Conservation (phyloP, 2,329 filamentous ascomycete genomes). For the Lasiodiplodia gonubiensis region DNA sequence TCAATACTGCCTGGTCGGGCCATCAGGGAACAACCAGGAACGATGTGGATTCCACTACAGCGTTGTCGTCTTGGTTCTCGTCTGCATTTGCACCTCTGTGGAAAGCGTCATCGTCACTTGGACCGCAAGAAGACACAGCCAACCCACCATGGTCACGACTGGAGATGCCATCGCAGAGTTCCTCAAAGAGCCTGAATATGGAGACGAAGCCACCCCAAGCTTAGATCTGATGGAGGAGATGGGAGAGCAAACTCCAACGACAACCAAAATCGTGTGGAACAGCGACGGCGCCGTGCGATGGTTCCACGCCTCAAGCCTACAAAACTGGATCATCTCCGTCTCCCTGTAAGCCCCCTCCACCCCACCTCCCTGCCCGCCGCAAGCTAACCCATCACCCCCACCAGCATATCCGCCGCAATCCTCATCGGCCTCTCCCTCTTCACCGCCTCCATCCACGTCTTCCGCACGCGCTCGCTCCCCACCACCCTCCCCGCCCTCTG, state of each 20-base stretch:
- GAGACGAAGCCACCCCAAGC: conserved; percentile 20
- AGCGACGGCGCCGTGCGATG: not conserved
- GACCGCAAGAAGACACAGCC: not conserved
- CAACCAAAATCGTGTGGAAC: not conserved
- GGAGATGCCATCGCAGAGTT: conserved; percentile 39
- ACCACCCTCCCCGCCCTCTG: not conserved
- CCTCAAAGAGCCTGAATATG: conserved; percentile 33
- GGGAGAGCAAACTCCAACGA: too few relatives aligned
- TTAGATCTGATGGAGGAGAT: not conserved
- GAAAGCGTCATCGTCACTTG: not conserved
- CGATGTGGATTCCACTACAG: not conserved
- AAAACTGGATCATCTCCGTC: not conserved
- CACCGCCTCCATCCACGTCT: not conserved
- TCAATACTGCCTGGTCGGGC: not conserved
- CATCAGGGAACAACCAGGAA: not conserved
- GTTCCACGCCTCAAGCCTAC: not conserved
- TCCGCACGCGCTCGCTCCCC: not conserved
- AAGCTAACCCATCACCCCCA: not conserved
- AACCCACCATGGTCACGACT: conserved; percentile 32
- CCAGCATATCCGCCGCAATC: not conserved
- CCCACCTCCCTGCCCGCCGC: too few relatives aligned
- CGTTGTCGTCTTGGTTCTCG: not conserved
- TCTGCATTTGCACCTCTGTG: not conserved
- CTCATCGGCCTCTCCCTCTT: not conserved
- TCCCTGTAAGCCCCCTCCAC: not conserved